A percentile compares a stretch with the other conserved stretches of the same genome.
These are phyloP conservation scores for Cytidiella melzeri DNA, from an alignment of 768 basidiomycete genomes.

Conservation along the genomic window DNA sequence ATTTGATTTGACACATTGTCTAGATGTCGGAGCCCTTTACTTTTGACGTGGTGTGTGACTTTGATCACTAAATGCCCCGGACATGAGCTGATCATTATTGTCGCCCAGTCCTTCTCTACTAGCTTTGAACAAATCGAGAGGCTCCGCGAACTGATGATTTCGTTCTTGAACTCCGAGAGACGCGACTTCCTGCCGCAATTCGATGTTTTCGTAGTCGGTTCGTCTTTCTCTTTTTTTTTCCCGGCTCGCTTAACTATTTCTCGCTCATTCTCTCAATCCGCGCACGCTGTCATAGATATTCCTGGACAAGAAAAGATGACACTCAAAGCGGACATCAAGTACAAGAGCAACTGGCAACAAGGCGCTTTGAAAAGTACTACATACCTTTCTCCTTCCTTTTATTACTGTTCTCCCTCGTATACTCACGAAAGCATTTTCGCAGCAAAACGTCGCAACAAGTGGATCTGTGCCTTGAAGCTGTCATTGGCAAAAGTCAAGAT, in stretches of 20 bases:
- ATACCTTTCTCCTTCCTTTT: no score
- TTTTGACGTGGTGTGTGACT: slow-evolving; percentile 54
- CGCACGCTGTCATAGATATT: slow-evolving; percentile 52
- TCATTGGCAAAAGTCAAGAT: slow-evolving; percentile 65
- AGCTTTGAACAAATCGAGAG: slow-evolving; percentile 76
- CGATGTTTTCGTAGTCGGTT: slow-evolving; percentile 65
- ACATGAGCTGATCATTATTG: no score
- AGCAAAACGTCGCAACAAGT: slow-evolving; percentile 84
- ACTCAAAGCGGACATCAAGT: slow-evolving; percentile 77
- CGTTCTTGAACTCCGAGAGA: slow-evolving; percentile 62
- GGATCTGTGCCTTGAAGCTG: slow-evolving; percentile 82
- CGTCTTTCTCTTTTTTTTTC: slow-evolving; percentile 7
- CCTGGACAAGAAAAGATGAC: slow-evolving; percentile 76
- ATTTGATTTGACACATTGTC: no score
- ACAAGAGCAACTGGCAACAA: slow-evolving; percentile 84
- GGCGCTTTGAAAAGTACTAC: slow-evolving; percentile 56
- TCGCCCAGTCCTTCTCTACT: slow-evolving; percentile 48
- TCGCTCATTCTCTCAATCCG: not conserved
- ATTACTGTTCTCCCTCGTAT: no score
- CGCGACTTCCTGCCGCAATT: slow-evolving; percentile 74
- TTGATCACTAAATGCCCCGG: no score
- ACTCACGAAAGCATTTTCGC: slow-evolving; percentile 6
- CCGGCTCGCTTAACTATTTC: not conserved
- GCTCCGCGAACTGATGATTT: slow-evolving; percentile 73
- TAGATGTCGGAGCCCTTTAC: slow-evolving; percentile 74